Evolutionary conservation across 352 stramenopile species (phyloP), one percentile per base, ranked within the genome.

Genomic region (Aphanomyces invadans): DNA sequence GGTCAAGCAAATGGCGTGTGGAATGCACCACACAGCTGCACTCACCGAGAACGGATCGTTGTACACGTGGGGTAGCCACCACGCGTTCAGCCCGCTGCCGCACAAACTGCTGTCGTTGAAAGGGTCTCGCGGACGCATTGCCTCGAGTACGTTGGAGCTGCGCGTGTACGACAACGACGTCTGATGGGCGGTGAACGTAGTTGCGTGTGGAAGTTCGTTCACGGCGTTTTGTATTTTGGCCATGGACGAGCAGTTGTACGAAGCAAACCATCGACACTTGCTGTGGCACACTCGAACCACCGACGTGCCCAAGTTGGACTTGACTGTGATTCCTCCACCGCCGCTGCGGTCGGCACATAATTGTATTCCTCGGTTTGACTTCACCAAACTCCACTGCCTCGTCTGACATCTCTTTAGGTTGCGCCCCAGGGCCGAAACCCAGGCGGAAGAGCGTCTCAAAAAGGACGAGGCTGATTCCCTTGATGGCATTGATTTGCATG

Each of bases 161-260:
- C n/a, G n/a, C n/a, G n/a, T n/a, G n/a, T n/a, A n/a, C n/a, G n/a
- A n/a, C n/a, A n/a, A n/a, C n/a, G n/a, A n/a, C n/a, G n/a, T n/a
- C n/a, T 87, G 87, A 70, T 73, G 73, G 1, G 69, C 70, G 10
- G 80, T 90, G 39, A 74, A 70, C 12, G 86, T 81, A 23, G 71
- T 92, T 28, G 73, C 81, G 19, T 92, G 83, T 72, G 83, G 83
- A 11, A 73, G 78, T 26, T 87, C 74, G 5, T 92, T 90, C 31
- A 89, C 83, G 7, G 62, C 88, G 21, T 90, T 90, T 64, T 90
- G 87, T 69, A 90, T 80, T 3, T 26, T 86, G 19, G 75, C 73
- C 23, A 72, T 79, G 15, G 74, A 78, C 46, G 52, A 74, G 0
- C 56, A 75, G 39, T 86, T 78, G 60, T 92, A 88, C 61, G 83